Percentiles rank a stretch among this genome's conserved stretches.
Evolutionary conservation across 1,139 yeast genomes (phyloP).

Genomic region (Hemisphaericaspora xylofermentans): DNA sequence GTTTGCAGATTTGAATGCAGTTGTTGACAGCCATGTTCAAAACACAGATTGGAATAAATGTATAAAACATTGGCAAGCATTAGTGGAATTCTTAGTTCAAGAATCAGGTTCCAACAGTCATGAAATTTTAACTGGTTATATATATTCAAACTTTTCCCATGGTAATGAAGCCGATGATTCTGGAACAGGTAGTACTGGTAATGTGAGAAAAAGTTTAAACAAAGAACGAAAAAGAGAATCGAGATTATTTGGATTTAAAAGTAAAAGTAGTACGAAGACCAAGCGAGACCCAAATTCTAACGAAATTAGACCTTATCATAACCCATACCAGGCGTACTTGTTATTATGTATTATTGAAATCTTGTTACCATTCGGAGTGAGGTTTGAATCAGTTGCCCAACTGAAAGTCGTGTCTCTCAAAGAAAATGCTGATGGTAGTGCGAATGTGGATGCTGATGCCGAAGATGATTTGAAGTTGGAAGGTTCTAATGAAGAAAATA

Average conservation of each 20-base stretch:
- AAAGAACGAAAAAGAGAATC: constrained; percentile 25
- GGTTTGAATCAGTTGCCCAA: constrained; percentile 27
- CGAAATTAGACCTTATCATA: constrained; percentile 31
- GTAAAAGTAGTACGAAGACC: constrained; percentile 22
- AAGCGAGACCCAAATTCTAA: constrained; percentile 18
- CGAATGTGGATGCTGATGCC: constrained; percentile 11
- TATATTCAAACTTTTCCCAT: constrained; percentile 28
- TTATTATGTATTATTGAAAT: constrained; percentile 31
- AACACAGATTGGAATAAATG: constrained; percentile 36
- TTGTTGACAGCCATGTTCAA: constrained; percentile 25
- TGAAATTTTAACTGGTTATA: constrained; percentile 36
- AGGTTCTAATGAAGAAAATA: constrained; percentile 22
- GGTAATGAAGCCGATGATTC: constrained; percentile 1
- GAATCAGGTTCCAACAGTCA: constrained; percentile 43
- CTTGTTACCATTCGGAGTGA: constrained; percentile 40
- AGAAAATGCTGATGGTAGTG: not conserved
- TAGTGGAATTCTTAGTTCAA: constrained; percentile 33
- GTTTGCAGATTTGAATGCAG: constrained; percentile 26
- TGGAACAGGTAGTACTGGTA: not conserved
- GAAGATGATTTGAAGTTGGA: constrained; percentile 14
- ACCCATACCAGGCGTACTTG: constrained; percentile 37
- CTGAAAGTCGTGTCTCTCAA: constrained; percentile 7
- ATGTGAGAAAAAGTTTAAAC: constrained; percentile 4
- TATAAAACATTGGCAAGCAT: constrained; percentile 30
- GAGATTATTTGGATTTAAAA: constrained; percentile 28